phyloP scores from a whole-genome alignment of 495 filamentous ascomycete species.

The Penicillium coffeae region DNA sequence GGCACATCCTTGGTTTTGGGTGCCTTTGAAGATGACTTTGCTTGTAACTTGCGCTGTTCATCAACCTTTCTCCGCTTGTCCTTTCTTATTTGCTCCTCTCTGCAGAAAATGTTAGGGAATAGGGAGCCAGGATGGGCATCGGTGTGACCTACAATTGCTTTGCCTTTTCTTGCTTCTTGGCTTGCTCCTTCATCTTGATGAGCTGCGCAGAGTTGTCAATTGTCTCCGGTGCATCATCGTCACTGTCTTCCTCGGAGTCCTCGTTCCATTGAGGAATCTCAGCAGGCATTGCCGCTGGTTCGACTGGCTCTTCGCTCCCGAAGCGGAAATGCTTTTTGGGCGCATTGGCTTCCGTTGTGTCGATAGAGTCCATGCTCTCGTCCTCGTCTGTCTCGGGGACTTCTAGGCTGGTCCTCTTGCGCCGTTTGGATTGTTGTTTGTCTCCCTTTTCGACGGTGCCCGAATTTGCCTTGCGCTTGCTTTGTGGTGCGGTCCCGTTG shows the following conservation, averaged over 20 bases:
- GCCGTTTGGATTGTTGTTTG: constrained; percentile 34
- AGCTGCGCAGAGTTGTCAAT: constrained; percentile 44
- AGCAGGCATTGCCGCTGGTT: constrained; percentile 22
- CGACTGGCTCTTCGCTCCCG: constrained; percentile 42
- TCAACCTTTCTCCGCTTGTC: constrained; percentile 49
- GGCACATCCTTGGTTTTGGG: constrained; percentile 30
- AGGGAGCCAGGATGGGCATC: background rate
- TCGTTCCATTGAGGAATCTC: constrained; percentile 18
- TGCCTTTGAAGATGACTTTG: constrained; percentile 20
- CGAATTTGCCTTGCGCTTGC: constrained; percentile 35
- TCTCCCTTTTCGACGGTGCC: constrained; percentile 19
- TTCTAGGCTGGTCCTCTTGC: constrained; percentile 31
- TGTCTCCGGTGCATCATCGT: constrained; percentile 51
- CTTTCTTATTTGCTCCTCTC: constrained; percentile 42
- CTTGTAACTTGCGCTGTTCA: constrained; percentile 44
- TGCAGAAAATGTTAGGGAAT: constrained; percentile 22
- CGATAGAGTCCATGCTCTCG: constrained; percentile 2
- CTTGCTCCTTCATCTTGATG: constrained; percentile 36
- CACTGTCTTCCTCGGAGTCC: constrained; percentile 30
- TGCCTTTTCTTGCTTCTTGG: constrained; percentile 37
- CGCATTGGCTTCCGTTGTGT: constrained; percentile 14
- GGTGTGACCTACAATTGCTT: constrained; percentile 32
- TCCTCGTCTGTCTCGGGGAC: constrained; percentile 15
- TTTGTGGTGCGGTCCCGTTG: constrained; percentile 18
- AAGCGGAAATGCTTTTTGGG: constrained; percentile 41